Evolutionary conservation across 345 rosid species (phyloP).

Genomic region (Geranium rotundifolium): DNA sequence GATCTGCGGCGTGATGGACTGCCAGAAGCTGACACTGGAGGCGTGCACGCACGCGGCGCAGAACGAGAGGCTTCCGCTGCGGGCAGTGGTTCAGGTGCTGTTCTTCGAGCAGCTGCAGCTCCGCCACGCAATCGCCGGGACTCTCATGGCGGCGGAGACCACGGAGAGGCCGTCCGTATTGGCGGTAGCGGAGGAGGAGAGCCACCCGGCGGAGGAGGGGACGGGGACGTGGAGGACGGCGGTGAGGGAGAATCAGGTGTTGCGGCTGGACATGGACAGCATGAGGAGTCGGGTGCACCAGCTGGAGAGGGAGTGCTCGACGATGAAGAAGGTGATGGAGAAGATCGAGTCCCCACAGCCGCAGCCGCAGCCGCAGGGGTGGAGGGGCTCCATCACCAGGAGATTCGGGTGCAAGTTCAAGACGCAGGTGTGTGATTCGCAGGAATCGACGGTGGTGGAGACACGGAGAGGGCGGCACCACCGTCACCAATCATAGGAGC

Average conservation of each 20-base stretch:
- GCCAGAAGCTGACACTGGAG: conserved; percentile 83
- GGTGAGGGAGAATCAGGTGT: conserved; percentile 88
- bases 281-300: conserved; percentile 89
- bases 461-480: conserved; percentile 35
- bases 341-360: conserved; percentile 44
- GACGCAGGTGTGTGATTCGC: conserved; percentile 92
- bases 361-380: conserved; percentile 18
- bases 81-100: conserved; percentile 87
- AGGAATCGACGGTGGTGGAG: conserved; percentile 53
- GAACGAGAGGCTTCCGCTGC: conserved; percentile 86
- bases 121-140: conserved; percentile 73
- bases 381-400: conserved; percentile 44
- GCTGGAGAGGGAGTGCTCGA: conserved; percentile 81
- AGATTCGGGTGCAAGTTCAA: conserved; percentile 80
- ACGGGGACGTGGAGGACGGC: conserved; percentile 44
- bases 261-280: conserved; percentile 92
- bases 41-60: conserved; percentile 99
- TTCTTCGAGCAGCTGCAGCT: conserved; percentile 92
- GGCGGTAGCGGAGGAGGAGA: conserved; percentile 22
- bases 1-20: conserved; percentile 76
- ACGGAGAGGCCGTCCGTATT: conserved; percentile 24
- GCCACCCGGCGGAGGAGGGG: conserved; percentile 15
- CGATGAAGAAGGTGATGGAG: conserved; percentile 73
- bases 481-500: conserved; percentile 20
- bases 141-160: too few species aligned